phyloP scores from a whole-genome alignment of 768 basidiomycete genomes.

The Astraeus odoratus region DNA sequence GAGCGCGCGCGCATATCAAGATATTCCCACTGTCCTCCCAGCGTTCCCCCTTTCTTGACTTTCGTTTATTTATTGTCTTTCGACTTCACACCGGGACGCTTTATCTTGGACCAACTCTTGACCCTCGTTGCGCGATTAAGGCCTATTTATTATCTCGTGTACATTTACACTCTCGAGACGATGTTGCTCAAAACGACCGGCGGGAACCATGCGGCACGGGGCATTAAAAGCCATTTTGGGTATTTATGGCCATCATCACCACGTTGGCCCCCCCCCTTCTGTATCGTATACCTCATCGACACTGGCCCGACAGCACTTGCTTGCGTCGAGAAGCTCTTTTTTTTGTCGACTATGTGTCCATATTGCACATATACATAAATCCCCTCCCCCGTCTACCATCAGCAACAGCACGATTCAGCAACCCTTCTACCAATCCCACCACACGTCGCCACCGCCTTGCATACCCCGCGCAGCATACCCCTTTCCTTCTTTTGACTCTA shows the following conservation, averaged over 20 bases:
- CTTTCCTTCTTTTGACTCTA: neutral
- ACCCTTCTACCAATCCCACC: neutral
- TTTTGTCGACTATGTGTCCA: conserved; percentile 21
- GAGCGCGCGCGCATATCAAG: conserved; percentile 1
- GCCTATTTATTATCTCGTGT: conserved; percentile 24
- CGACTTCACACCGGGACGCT: conserved; percentile 13
- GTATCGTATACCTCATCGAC: conserved; percentile 21
- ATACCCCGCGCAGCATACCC: conserved; percentile 2
- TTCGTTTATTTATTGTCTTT: conserved; percentile 28
- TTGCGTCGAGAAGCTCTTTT: conserved; percentile 1
- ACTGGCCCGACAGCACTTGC: conserved; percentile 5
- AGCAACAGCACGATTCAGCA: neutral
- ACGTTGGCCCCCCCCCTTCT: conserved; percentile 20
- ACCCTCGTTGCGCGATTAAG: conserved; percentile 19
- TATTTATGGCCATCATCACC: conserved; percentile 9
- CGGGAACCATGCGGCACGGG: conserved; percentile 11
- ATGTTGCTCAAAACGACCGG: conserved; percentile 17
- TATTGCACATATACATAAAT: conserved; percentile 24
- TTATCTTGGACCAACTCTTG: conserved; percentile 3
- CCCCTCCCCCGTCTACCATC: neutral
- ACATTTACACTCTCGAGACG: conserved; percentile 6
- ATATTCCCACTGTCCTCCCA: neutral
- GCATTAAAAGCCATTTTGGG: conserved; percentile 14
- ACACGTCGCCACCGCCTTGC: neutral
- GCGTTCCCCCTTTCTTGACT: conserved; percentile 12